Conservation (phyloP, 1,284 basidiomycete genomes). For the Fomitopsis schrenkii region DNA sequence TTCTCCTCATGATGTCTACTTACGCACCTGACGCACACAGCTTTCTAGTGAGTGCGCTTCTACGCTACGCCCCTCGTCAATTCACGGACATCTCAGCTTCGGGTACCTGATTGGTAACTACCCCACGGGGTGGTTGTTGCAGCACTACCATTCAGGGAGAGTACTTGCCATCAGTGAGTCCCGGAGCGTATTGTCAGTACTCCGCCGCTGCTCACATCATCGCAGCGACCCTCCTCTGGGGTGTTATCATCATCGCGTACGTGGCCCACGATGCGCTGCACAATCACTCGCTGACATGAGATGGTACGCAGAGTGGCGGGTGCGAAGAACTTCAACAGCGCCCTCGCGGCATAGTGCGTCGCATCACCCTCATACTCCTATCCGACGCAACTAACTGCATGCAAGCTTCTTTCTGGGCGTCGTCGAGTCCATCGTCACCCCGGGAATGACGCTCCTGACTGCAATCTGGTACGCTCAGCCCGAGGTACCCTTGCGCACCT, state of each 20-base stretch:
- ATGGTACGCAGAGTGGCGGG: slow-evolving; percentile 5
- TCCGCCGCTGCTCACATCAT: background rate
- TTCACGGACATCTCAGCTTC: background rate
- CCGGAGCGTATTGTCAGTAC: background rate
- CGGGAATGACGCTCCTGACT: slow-evolving; percentile 16
- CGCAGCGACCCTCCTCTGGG: slow-evolving; percentile 17
- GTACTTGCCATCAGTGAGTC: slow-evolving; percentile 16
- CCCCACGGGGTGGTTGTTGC: slow-evolving; percentile 17
- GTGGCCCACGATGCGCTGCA: background rate
- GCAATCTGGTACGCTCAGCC: slow-evolving; percentile 18
- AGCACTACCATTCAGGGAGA: slow-evolving; percentile 17
- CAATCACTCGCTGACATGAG: too few relatives aligned
- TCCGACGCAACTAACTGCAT: background rate
- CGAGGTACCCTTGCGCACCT: slow-evolving; percentile 16
- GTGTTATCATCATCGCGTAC: slow-evolving; percentile 13
- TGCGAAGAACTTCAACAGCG: slow-evolving; percentile 15
- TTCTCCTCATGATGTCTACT: background rate
- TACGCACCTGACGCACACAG: background rate
- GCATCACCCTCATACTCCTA: background rate
- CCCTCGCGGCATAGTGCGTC: slow-evolving; percentile 14
- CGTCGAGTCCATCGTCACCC: slow-evolving; percentile 19
- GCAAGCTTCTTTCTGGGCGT: slow-evolving; percentile 17
- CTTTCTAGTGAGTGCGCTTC: slow-evolving; percentile 14
- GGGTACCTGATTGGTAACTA: slow-evolving; percentile 19
- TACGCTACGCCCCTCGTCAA: too few relatives aligned